Evolutionary conservation across 768 basidiomycete genomes (phyloP), one percentile per base, ranked within the genome.

Genomic region (Kwoniella sp.): DNA sequence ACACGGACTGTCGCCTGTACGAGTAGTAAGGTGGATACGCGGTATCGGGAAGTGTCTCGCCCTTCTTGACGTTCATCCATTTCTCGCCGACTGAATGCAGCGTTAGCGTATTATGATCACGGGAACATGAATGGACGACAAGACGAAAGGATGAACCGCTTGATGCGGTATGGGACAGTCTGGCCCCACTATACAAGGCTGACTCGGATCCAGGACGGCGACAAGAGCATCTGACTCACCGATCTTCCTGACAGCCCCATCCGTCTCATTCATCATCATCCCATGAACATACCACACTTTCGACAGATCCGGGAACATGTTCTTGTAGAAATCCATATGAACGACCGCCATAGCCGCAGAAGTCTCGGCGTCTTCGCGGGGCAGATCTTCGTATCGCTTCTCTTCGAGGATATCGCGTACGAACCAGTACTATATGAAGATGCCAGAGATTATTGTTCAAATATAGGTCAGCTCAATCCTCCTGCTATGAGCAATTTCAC

Each of bases 211-310:
- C n/a, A n/a, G n/a, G n/a, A n/a, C 7, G 13, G 34, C 34, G 34
- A 34, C 7, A 5, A 34, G 13, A 13, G 13, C 13, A 34, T 20
- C 15, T 4, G 7, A 51, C 50, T 51, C 50, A 51, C 50, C 50
- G 17, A 51, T 51, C 23, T 51, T 51, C 50, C 50, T 51, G 4
- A 51, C 50, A 25, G 50, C 50, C 20, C 50, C 50, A 17, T 51
- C 50, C 23, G 50, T 51, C 23, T 51, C 50, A 51, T 51, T 51
- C 50, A 51, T 51, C 50, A 51, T 51, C 50, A 51, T 51, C 23
- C 50, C 50, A 51, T 51, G 50, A 23, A 51, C 50, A 28, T 51
- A 51, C 50, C 50, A 51, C 3, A 51, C 50, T 23, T 51, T 51
- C 4, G 22, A 28, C 4, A 51, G 23, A 23, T 51, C 50, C 23